phyloP scores from a whole-genome alignment of 208 protist species.

The Entamoeba nuttalli region DNA sequence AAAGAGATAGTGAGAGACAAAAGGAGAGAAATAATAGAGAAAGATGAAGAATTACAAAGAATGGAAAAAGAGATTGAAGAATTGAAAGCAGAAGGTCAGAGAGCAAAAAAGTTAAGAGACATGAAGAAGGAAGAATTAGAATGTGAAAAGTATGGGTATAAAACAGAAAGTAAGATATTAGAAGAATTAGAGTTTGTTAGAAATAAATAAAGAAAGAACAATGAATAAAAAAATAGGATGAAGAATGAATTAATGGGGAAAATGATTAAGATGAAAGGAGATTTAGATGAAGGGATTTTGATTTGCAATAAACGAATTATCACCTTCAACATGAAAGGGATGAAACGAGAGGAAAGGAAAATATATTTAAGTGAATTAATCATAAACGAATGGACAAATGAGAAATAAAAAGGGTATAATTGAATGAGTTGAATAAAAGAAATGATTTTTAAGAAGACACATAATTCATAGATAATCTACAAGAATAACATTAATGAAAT shows the following conservation, averaged over 20 bases:
- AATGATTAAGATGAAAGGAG: background rate
- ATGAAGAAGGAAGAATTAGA: background rate
- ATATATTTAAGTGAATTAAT: background rate
- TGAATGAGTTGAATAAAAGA: no score
- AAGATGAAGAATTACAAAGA: background rate
- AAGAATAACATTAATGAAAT: no score
- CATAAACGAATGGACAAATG: background rate
- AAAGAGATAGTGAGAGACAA: background rate
- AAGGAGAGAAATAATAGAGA: background rate
- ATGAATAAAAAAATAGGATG: conserved; percentile 12
- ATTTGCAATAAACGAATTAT: background rate
- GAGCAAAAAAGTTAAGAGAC: background rate
- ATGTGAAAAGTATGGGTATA: background rate
- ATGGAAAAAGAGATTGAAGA: background rate
- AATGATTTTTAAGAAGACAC: no score
- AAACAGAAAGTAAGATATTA: background rate
- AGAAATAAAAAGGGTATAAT: no score
- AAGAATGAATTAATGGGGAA: background rate
- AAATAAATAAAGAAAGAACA: conserved; percentile 1
- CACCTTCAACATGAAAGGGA: background rate
- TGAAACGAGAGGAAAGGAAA: background rate
- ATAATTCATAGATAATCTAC: no score
- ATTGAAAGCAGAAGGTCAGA: background rate
- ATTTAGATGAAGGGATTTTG: background rate
- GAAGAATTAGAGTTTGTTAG: background rate